Base-by-base conservation (phyloP, 768 basidiomycete genomes). In the Candolleomyces efflorescens region DNA sequence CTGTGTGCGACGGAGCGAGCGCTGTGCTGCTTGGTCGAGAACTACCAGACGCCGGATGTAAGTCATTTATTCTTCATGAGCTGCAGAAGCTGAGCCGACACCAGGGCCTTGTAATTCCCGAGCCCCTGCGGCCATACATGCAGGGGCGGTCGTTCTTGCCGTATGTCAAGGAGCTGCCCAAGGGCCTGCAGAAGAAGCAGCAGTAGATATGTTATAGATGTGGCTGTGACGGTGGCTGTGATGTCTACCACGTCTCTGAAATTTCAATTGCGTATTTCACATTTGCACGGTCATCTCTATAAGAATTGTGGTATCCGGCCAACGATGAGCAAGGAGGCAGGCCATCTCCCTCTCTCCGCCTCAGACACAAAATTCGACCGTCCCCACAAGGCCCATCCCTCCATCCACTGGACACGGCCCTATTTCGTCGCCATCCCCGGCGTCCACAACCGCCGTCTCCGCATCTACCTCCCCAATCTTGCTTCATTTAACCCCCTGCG, bases 1-100 rank as follows among this genome's bases (percentile, higher is more conserved):
- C 81, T 99, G 46, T 97, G 94, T 65, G 97, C 97, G 1, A 98
- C 97, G 1, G 92, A 96, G 74, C 91, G 97, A 39, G 92, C 97
- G 1, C 77, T 98, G 18, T 98, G 96, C 73, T 98, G 97, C 72
- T 66, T 99, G 56, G 95, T 94, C n/a, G 97, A 99, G 76, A 98
- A 98, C 73, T 94, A 96, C 70, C 97, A 99, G 75, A 98, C 94
- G 0, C 81, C 90, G 0, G 94, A 97, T 51, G 95, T 96, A 65
- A 56, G 87, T 43, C 36, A 59, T 50, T 37, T 37, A 18, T 53
- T 10, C n/a, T n/a, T 24, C 24, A 60, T 56, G 55, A 36, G 47
- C 10, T 17, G n/a, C 24, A n/a, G 38, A 18, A 55, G 37, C 56
- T 60, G 52, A 63, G 47, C 18, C 23, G 24, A 27, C 50, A n/a